Base-by-base conservation (phyloP, 2,329 filamentous ascomycete genomes). In the Penicillium sp. region DNA sequence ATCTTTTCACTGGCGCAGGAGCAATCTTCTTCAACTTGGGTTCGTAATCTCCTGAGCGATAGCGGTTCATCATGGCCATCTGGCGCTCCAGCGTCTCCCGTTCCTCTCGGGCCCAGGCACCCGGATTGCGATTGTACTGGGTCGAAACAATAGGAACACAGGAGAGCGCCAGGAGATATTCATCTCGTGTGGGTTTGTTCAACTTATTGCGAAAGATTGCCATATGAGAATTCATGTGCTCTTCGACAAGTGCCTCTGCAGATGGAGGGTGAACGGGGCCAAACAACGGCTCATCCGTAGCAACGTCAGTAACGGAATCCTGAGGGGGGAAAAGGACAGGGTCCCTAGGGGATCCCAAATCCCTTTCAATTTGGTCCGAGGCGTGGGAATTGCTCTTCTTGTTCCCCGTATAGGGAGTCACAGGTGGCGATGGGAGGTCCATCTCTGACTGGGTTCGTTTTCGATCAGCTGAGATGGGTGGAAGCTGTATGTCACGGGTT, bases 381-480 rank as follows among this genome's bases (percentile, higher is more conserved):
- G 58, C 64, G 53, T 68, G 68, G 13, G 71, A 69, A 51, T 66
- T 70, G 56, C 68, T 66, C 59, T 76, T 77, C 63, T 78, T 78
- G 61, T 71, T 72, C 43, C 70, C 73, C 35, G 73, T 71, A 58
- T 76, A 77, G 15, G 77, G 77, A 44, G 77, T 79, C 41, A 78
- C 75, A 38, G 77, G 77, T 66, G 77, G 77, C 61, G 77, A 79
- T 36, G 75, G 77, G 53, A 78, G 62, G 63, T 78, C 72, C 70
- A 77, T 74, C 61, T 78, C 74, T 45, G 72, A 77, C 61, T 75
- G 74, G 57, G 72, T 75, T 58, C 71, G 73, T 61, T 75, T 78
- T 63, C 73, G 73, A 65, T 75, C 71, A 61, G 68, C 66, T 55
- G 76, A 73, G 59, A 78, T 77, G 35, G 76, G 75, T 55, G 76